Conservation (phyloP, 106 monocot species). For the Amphibolis antarctica region DNA sequence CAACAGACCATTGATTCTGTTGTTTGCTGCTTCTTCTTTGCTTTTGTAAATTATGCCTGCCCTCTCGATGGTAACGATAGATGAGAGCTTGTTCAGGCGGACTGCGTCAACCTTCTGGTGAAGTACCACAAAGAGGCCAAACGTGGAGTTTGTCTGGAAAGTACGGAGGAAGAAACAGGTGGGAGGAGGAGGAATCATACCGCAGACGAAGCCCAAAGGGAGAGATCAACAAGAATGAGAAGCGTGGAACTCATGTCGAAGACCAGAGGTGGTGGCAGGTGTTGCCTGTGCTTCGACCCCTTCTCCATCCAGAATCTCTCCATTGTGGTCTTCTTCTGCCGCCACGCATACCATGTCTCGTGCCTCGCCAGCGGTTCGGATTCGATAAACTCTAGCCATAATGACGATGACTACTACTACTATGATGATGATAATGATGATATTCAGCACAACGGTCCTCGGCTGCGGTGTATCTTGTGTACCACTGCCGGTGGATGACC, state of each 20-base stretch:
- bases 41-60: neutral
- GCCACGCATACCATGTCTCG: conserved; percentile 78
- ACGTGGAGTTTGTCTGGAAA: conserved; percentile 58
- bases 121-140: conserved; percentile 84
- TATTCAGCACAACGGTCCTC: conserved; percentile 13
- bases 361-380: conserved; percentile 58
- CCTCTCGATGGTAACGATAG: neutral
- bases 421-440: conserved; percentile 38
- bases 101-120: conserved; percentile 75
- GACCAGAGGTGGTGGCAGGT: conserved; percentile 67
- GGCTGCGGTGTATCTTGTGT: conserved; percentile 81
- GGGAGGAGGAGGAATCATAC: conserved; percentile 19
- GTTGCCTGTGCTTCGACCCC: conserved; percentile 93
- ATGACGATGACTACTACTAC: neutral
- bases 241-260: conserved; percentile 48
- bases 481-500: conserved; percentile 51
- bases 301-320: conserved; percentile 58
- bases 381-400: conserved; percentile 17
- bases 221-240: conserved; percentile 7
- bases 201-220: conserved; percentile 7
- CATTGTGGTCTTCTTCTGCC: conserved; percentile 79
- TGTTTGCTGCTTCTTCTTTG: neutral
- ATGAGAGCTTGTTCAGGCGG: conserved; percentile 33
- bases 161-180: conserved; percentile 38
- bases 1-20: neutral